A percentile compares a stretch with the other conserved stretches of the same genome.
These are phyloP conservation scores for Hypoxylon rickii DNA, from an alignment of 495 filamentous ascomycete species.

Conservation along the genomic window DNA sequence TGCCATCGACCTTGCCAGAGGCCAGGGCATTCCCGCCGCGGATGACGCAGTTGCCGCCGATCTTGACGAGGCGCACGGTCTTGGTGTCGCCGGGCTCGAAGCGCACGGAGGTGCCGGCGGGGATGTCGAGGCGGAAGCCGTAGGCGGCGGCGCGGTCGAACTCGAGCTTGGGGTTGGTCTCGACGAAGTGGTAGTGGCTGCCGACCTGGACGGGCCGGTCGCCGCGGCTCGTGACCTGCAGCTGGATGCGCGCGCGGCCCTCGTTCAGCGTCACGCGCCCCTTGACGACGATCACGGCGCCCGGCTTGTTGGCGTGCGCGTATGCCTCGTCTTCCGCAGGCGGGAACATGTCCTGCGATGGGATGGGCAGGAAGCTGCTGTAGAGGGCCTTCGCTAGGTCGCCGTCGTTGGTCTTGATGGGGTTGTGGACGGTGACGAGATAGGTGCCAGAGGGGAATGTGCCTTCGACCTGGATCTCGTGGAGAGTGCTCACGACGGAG, in stretches of 20 bases:
- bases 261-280: conserved; percentile 71
- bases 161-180: conserved; percentile 86
- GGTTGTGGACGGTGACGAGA: conserved; percentile 92
- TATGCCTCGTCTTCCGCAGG: conserved; percentile 62
- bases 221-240: conserved; percentile 83
- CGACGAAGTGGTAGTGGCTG: conserved; percentile 96
- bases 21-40: conserved; percentile 83
- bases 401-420: conserved; percentile 85
- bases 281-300: conserved; percentile 76
- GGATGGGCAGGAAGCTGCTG: conserved; percentile 88
- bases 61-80: conserved; percentile 92
- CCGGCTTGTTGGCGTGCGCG: conserved; percentile 69
- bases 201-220: conserved; percentile 94
- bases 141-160: conserved; percentile 89
- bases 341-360: conserved; percentile 67
- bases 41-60: conserved; percentile 82
- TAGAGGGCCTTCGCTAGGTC: conserved; percentile 86
- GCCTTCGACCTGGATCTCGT: conserved; percentile 90
- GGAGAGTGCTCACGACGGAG: conserved; percentile 73
- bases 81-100: conserved; percentile 95
- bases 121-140: conserved; percentile 85
- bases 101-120: conserved; percentile 88
- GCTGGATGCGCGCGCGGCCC: conserved; percentile 70
- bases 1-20: conserved; percentile 68
- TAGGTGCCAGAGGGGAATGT: conserved; percentile 92